Base-by-base conservation (phyloP, 441 rosid genomes). In the Geranium incanum region DNA sequence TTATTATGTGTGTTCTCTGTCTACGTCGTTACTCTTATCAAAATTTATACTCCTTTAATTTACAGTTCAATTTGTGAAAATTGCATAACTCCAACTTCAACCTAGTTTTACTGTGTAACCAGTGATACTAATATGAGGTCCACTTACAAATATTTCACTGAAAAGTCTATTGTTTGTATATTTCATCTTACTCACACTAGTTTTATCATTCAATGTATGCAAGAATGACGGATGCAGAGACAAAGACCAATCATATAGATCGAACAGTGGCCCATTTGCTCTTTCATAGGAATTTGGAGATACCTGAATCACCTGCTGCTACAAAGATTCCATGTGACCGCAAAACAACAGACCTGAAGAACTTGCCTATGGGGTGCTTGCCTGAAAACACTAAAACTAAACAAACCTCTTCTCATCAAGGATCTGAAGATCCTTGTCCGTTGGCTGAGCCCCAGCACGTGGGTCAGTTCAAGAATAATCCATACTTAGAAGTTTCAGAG, bases 171-270 rank as follows among this genome's bases (percentile, higher is more conserved):
- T 39, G 43, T 15, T 4, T 15, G 15, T 62, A 16, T 21, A 3
- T 33, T 11, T 19, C 8, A 9, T 21, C 12, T 19, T 6, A 1
- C n/a, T 62, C 37, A 12, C 11, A 9, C 37, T 6, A 12, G 36
- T 23, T 6, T 11, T 68, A 23, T 7, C 38, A 0, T 68, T 23
- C 62, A 74, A 92, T 91, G 76, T 77, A 78, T 68, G 21, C 74
- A 43, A 76, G 70, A 76, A 83, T 87, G 80, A 76, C 84, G 69
- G 86, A 83, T 77, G 78, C 74, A 65, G 95, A 95, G 86, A 86
- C 95, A 36, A 92, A 86, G 81, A 95, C 98, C 70, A 95, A 95
- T 72, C 95, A 96, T 59, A 81, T 89, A 36, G 99, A 95, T 79
- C 87, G 99, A 66, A 79, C 84, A 11, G 92, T 95, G 73, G 97